phyloP scores from a whole-genome alignment of 148 eudicot species.

The Camellia granthamiana region DNA sequence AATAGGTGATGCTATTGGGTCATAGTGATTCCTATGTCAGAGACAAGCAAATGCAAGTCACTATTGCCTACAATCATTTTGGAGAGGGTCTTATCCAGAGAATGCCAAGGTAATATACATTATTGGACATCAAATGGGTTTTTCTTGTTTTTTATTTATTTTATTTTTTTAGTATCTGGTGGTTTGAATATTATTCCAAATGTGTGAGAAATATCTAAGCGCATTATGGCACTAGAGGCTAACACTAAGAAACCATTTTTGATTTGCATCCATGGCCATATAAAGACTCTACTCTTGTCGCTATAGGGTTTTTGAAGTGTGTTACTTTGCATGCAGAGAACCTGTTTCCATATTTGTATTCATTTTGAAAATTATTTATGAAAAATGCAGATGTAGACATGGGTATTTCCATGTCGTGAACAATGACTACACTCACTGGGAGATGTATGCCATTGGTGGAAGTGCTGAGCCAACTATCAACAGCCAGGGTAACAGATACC shows the following conservation, averaged over 20 bases:
- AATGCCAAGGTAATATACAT: conserved; percentile 73
- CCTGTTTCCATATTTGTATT: no score
- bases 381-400: conserved; percentile 68
- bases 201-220: background rate
- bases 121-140: background rate
- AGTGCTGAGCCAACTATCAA: conserved; percentile 86
- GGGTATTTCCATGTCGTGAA: conserved; percentile 98
- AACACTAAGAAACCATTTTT: no score
- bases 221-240: background rate
- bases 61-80: conserved; percentile 91
- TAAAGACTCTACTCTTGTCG: no score
- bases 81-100: conserved; percentile 85
- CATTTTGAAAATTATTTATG: no score
- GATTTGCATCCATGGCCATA: background rate
- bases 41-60: conserved; percentile 90
- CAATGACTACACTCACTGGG: conserved; percentile 98
- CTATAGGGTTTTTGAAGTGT: no score
- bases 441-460: conserved; percentile 96
- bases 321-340: no score
- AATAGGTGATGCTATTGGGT: conserved; percentile 83
- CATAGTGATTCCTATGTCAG: conserved; percentile 74
- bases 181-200: background rate
- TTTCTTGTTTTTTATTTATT: background rate
- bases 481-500: conserved; percentile 93
- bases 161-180: background rate